phyloP scores from a whole-genome alignment of 1,284 basidiomycete genomes.

The Malassezia arunalokei region DNA sequence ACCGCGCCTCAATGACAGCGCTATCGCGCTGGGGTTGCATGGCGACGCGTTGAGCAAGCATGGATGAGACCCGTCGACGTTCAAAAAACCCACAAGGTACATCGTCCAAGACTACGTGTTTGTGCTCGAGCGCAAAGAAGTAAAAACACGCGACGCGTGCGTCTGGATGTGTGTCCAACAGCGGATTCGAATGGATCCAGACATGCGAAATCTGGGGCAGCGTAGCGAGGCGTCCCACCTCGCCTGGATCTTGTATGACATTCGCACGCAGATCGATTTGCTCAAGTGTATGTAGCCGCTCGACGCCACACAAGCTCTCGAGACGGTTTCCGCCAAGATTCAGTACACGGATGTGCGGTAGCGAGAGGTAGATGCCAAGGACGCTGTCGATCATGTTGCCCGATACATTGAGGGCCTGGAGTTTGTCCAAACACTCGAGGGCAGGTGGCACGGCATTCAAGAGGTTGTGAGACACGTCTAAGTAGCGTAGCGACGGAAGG shows the following conservation, averaged over 20 bases:
- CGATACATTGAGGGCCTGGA: slow-evolving; percentile 73
- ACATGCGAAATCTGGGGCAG: slow-evolving; percentile 56
- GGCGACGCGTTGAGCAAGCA: slow-evolving; percentile 2
- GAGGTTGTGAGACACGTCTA: slow-evolving; percentile 48
- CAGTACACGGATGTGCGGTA: slow-evolving; percentile 26
- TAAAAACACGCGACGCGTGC: slow-evolving; percentile 68
- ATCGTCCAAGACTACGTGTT: slow-evolving; percentile 57
- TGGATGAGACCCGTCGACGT: slow-evolving; percentile 51
- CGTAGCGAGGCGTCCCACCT: slow-evolving; percentile 69
- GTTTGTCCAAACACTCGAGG: slow-evolving; percentile 61
- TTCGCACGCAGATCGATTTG: slow-evolving; percentile 78
- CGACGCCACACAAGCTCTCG: slow-evolving; percentile 82
- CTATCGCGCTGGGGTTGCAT: neutral
- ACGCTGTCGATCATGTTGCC: slow-evolving; percentile 96
- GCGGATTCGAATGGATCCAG: slow-evolving; percentile 33
- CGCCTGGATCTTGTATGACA: slow-evolving; percentile 65
- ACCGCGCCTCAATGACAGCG: neutral
- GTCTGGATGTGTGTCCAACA: slow-evolving; percentile 42
- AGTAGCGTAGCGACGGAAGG: slow-evolving; percentile 49
- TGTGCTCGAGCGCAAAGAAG: slow-evolving; percentile 68
- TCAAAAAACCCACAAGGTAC: slow-evolving; percentile 64
- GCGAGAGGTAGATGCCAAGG: slow-evolving; percentile 53
- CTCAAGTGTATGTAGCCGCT: slow-evolving; percentile 68
- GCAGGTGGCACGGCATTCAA: slow-evolving; percentile 55
- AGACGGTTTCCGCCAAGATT: slow-evolving; percentile 58